These are phyloP conservation scores for Streptanthus diversifolius DNA, from an alignment of 345 rosid genomes.

Conservation along the genomic window DNA sequence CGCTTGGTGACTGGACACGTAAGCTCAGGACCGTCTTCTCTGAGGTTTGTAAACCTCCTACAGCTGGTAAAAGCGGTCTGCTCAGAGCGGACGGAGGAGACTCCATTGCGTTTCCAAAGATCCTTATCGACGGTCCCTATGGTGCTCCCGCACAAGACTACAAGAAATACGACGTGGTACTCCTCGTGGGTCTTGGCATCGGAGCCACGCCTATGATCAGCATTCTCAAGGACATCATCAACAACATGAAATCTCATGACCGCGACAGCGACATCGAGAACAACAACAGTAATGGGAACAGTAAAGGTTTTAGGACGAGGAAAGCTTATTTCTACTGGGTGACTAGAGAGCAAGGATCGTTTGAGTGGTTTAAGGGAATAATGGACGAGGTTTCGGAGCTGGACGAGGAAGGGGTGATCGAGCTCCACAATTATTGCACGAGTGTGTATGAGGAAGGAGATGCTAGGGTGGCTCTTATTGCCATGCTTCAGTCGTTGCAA, in stretches of 20 bases:
- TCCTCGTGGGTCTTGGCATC: conserved; percentile 82
- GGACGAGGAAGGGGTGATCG: conserved; percentile 67
- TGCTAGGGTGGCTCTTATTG: conserved; percentile 77
- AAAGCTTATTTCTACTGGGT: conserved; percentile 96
- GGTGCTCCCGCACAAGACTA: conserved; percentile 98
- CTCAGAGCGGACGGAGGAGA: conserved; percentile 57
- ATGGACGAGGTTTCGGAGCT: conserved; percentile 86
- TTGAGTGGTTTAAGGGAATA: conserved; percentile 92
- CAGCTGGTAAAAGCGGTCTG: conserved; percentile 60
- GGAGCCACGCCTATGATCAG: conserved; percentile 97
- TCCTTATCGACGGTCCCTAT: conserved; percentile 79
- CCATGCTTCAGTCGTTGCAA: conserved; percentile 82
- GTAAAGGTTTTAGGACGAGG: conserved; percentile 48
- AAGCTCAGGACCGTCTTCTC: conserved; percentile 74
- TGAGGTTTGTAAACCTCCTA: conserved; percentile 65
- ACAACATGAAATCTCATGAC: conserved; percentile 49
- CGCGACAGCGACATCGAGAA: conserved; percentile 26
- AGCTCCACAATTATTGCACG: conserved; percentile 83
- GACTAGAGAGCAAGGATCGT: conserved; percentile 88
- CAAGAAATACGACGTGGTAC: conserved; percentile 78
- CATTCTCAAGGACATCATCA: conserved; percentile 84
- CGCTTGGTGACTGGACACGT: conserved; percentile 86
- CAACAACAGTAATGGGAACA: conserved; percentile 31
- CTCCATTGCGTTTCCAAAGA: conserved; percentile 62
- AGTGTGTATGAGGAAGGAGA: conserved; percentile 96